A percentile compares a stretch with the other conserved stretches of the same genome.
These are phyloP conservation scores for Balakata baccata DNA, from an alignment of 345 rosid species.

Conservation along the genomic window DNA sequence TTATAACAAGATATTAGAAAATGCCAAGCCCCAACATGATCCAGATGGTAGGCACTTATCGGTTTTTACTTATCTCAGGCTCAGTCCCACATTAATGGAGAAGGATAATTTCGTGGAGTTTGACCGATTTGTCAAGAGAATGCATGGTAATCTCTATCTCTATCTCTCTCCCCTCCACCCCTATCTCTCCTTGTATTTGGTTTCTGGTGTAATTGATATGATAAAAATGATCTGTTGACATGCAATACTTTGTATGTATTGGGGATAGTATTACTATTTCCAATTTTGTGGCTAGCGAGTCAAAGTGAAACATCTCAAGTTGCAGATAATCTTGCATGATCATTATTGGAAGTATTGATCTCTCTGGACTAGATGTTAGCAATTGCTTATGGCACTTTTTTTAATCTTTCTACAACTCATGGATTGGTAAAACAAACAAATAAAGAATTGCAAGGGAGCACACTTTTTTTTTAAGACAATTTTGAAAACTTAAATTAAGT, in stretches of 20 bases:
- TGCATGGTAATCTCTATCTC: slow-evolving; percentile 61
- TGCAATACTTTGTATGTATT: background rate
- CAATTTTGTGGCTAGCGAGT: background rate
- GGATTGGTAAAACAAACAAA: too few relatives aligned
- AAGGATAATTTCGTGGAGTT: slow-evolving; percentile 66
- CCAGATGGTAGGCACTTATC: slow-evolving; percentile 74
- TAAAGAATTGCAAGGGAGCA: too few relatives aligned
- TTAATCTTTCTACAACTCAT: background rate
- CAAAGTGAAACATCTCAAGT: background rate
- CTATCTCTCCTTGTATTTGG: background rate
- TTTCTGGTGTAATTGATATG: background rate
- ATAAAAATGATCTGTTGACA: background rate
- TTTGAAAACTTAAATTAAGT: background rate
- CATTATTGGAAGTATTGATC: background rate
- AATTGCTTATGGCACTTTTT: background rate
- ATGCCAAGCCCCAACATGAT: slow-evolving; percentile 64
- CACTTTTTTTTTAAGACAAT: too few relatives aligned
- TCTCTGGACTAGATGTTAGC: background rate
- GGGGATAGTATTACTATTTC: background rate
- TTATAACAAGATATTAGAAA: slow-evolving; percentile 72
- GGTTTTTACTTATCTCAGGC: slow-evolving; percentile 76
- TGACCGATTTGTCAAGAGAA: slow-evolving; percentile 69
- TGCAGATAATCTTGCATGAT: background rate
- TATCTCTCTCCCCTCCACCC: background rate
- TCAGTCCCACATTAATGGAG: slow-evolving; percentile 63